These are phyloP conservation scores for Sanguinoderma infundibulare DNA, from an alignment of 1,284 basidiomycete genomes.

Conservation along the genomic window DNA sequence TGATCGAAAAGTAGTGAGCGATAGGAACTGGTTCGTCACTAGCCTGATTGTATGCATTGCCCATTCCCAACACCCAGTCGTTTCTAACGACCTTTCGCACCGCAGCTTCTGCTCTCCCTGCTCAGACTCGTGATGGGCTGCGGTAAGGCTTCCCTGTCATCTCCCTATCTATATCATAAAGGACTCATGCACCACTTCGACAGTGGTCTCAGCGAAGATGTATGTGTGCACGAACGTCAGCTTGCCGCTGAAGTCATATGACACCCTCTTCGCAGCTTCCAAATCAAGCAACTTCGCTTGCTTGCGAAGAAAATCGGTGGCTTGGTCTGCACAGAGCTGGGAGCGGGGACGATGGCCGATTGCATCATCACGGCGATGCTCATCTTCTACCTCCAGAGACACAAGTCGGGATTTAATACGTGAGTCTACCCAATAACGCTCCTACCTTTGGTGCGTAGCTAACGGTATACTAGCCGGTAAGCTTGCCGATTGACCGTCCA, in stretches of 20 bases:
- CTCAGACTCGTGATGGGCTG: conserved; percentile 7
- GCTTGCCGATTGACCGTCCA: background rate
- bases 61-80: background rate
- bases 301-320: background rate
- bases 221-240: background rate
- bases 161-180: too few relatives aligned
- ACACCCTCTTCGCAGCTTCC: background rate
- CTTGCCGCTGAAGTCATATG: background rate
- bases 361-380: conserved; percentile 3
- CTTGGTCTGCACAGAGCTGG: background rate
- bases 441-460: background rate
- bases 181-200: background rate
- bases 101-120: conserved; percentile 9
- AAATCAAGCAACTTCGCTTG: background rate
- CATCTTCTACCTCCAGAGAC: background rate
- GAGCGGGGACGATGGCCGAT: background rate
- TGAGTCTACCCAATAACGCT: background rate
- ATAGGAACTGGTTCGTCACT: conserved; percentile 4
- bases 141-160: background rate
- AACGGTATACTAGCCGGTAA: background rate
- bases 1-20: conserved; percentile 5
- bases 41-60: background rate
- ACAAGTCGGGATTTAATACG: conserved; percentile 1
- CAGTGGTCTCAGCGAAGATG: conserved; percentile 7
- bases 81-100: background rate